phyloP scores from a whole-genome alignment of 176 grass and related monocot species.

The Aegilops speltoides region DNA sequence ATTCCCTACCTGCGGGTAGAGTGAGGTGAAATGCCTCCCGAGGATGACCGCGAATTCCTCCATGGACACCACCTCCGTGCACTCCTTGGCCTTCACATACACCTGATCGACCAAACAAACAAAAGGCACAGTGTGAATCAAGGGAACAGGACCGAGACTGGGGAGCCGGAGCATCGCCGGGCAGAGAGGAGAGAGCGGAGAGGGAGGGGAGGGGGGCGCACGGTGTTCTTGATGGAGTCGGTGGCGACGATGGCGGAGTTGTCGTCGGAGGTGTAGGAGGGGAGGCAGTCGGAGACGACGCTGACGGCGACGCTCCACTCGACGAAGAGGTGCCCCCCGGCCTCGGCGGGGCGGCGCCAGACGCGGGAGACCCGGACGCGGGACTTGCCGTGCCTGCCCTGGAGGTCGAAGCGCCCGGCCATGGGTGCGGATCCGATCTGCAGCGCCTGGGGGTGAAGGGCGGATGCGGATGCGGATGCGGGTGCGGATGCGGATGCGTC shows the following conservation, averaged over 20 bases:
- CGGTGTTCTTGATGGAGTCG: constrained; percentile 97
- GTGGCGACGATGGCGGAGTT: constrained; percentile 94
- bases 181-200: not conserved
- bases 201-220: not conserved
- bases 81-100: constrained; percentile 94
- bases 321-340: constrained; percentile 54
- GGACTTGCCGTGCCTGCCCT: constrained; percentile 88
- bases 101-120: constrained; percentile 41
- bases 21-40: constrained; percentile 68
- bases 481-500: not conserved
- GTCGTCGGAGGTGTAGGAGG: constrained; percentile 74
- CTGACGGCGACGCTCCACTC: constrained; percentile 83
- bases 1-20: constrained; percentile 64
- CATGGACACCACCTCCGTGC: constrained; percentile 63
- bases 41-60: constrained; percentile 83
- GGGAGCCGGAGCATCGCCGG: not conserved
- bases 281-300: constrained; percentile 88
- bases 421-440: constrained; percentile 27
- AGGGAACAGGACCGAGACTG: not conserved
- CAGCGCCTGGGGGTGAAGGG: fast-evolving
- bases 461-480: not conserved
- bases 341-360: constrained; percentile 48
- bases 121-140: not conserved
- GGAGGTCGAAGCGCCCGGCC: constrained; percentile 68
- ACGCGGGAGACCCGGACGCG: constrained; percentile 79